Evolutionary conservation across 2,329 filamentous ascomycete species (phyloP).

Genomic region (Exophiala sp.): DNA sequence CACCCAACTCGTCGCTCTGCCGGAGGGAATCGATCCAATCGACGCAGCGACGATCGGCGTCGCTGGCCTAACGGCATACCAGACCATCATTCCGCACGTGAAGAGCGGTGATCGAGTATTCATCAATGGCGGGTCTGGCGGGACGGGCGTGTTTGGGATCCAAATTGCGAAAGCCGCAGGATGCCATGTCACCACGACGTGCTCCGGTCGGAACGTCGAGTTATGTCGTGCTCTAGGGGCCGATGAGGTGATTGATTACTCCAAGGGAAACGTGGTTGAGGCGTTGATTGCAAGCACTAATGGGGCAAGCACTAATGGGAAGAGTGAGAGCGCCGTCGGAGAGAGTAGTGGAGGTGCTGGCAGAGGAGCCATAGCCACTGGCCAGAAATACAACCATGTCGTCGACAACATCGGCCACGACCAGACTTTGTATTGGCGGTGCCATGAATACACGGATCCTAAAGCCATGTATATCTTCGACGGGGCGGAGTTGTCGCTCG

Average conservation of each 20-base stretch:
- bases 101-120: constrained; percentile 52
- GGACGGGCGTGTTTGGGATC: constrained; percentile 55
- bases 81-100: constrained; percentile 44
- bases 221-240: constrained; percentile 56
- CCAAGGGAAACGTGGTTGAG: constrained; percentile 39
- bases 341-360: no score
- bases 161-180: constrained; percentile 59
- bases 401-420: constrained; percentile 55
- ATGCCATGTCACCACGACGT: constrained; percentile 49
- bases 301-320: no score
- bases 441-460: constrained; percentile 47
- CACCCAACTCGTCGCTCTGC: constrained; percentile 36
- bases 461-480: constrained; percentile 50
- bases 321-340: no score
- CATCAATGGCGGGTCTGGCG: constrained; percentile 61
- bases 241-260: constrained; percentile 59
- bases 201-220: constrained; percentile 53
- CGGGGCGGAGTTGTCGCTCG: constrained; percentile 5
- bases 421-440: constrained; percentile 48
- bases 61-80: constrained; percentile 45
- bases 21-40: constrained; percentile 39
- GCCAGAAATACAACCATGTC: constrained; percentile 47
- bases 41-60: constrained; percentile 41
- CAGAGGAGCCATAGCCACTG: constrained; percentile 25
- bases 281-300: constrained; percentile 28